Evolutionary conservation across 2,329 filamentous ascomycete species (phyloP), one percentile per base, ranked within the genome.

Genomic region (Colletotrichum paranaense): DNA sequence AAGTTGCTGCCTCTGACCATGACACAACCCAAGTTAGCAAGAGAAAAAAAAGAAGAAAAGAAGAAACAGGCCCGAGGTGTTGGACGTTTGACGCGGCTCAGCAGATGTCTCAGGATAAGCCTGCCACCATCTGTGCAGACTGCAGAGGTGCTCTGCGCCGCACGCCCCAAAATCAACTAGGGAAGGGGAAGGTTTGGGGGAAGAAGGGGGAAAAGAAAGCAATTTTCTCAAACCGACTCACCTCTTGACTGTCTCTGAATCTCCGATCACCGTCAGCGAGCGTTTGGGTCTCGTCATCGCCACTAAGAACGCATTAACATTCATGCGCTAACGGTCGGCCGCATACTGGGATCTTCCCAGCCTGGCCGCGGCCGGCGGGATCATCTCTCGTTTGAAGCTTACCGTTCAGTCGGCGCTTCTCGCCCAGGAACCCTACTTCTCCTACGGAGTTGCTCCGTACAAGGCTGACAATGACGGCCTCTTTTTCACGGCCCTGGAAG

Each of bases 401-500:
- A 97, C 95, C 96, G 81, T 99, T 99, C 76, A 99, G 85, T 75
- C 97, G 89, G 75, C 97, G 90, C 87, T 95, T 97, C 84, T 99
- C 97, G 16, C 91, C 94, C 49, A 99, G 85, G 79, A 99, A 99
- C 11, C 97, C 97, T 16, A 98, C 95, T 81, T 98, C 95, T 63
- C 92, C 91, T 62, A 95, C 90, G 6, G 91, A 77, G 80, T 99
- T 99, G 83, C 95, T 98, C 76, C 97, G 89, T 69, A 99, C 97
- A n/a, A 98, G 88, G 82, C 93, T 97, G 64, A 99, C 92, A 52
- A 99, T 89, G 19, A 99, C 92, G 2, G 94, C 97, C 82, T 99
- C 97, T 83, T 99, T 99, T 83, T 99, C 97, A 22, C 97, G 91
- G 42, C 97, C 97, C 82, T 99, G 97, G 81, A 99, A 99, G 2